These are phyloP conservation scores for Aureobasidium lini DNA, from an alignment of 2,329 filamentous ascomycete genomes.

Conservation along the genomic window DNA sequence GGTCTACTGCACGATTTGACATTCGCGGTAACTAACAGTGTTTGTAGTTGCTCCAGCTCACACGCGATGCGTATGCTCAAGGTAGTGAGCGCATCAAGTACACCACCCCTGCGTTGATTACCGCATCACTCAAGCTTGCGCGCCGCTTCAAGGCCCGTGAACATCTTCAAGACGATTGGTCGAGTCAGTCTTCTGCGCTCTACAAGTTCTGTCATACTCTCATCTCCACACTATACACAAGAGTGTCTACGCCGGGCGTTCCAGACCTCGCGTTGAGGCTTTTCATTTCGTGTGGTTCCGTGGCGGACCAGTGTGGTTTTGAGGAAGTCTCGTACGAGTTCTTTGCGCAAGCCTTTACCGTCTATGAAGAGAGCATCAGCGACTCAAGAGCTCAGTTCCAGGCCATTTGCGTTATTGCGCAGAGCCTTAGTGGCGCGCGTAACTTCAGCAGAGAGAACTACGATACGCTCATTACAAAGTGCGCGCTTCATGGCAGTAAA, in stretches of 20 bases:
- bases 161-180: slow-evolving; percentile 73
- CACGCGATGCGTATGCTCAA: slow-evolving; percentile 77
- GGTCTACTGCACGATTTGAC: not conserved
- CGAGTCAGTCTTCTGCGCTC: slow-evolving; percentile 66
- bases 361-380: slow-evolving; percentile 93
- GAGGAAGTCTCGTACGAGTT: slow-evolving; percentile 98
- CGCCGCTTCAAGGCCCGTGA: slow-evolving; percentile 83
- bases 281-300: slow-evolving; percentile 86
- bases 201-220: slow-evolving; percentile 95
- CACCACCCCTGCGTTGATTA: slow-evolving; percentile 87
- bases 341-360: slow-evolving; percentile 95
- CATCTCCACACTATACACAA: slow-evolving; percentile 77
- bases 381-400: slow-evolving; percentile 97
- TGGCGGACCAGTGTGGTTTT: slow-evolving; percentile 82
- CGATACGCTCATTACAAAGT: slow-evolving; percentile 96
- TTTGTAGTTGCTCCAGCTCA: slow-evolving; percentile 67
- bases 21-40: slow-evolving; percentile 19
- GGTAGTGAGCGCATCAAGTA: slow-evolving; percentile 94
- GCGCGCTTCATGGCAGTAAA: slow-evolving; percentile 92
- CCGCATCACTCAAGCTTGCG: slow-evolving; percentile 80
- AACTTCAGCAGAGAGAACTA: slow-evolving; percentile 97
- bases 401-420: slow-evolving; percentile 89
- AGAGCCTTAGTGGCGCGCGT: slow-evolving; percentile 77
- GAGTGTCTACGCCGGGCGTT: slow-evolving; percentile 63
- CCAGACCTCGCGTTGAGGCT: slow-evolving; percentile 83